Evolutionary conservation across 768 basidiomycete species (phyloP).

Genomic region (Calocybe gangraenosa): DNA sequence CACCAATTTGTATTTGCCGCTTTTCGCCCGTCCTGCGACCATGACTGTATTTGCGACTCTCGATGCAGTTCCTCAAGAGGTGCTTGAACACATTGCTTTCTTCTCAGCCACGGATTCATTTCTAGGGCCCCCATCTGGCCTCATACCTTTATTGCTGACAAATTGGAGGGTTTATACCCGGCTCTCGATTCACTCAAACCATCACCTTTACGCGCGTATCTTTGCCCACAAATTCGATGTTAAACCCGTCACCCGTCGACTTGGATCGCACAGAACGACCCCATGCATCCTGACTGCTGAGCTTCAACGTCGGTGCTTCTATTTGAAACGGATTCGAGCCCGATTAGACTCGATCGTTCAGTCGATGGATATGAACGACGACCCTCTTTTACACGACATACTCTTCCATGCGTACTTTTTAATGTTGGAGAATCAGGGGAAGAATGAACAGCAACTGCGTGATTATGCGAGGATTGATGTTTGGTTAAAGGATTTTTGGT

Average conservation of each 20-base stretch:
- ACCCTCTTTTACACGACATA: slow-evolving; percentile 33
- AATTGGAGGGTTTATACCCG: slow-evolving; percentile 44
- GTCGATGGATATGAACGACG: slow-evolving; percentile 18
- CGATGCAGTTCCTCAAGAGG: slow-evolving; percentile 63
- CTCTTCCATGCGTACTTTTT: slow-evolving; percentile 71
- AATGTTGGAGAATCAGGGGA: slow-evolving; percentile 79
- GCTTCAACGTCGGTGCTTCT: slow-evolving; percentile 55
- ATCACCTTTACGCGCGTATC: slow-evolving; percentile 69
- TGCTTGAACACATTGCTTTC: slow-evolving; percentile 76
- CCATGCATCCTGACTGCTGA: slow-evolving; percentile 54
- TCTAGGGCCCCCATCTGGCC: slow-evolving; percentile 57
- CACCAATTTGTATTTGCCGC: slow-evolving; percentile 5
- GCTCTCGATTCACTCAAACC: slow-evolving; percentile 51
- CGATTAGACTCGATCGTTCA: slow-evolving; percentile 33
- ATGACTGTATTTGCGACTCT: slow-evolving; percentile 30
- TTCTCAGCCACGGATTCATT: slow-evolving; percentile 48
- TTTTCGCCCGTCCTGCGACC: slow-evolving; percentile 11
- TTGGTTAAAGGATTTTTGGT: slow-evolving; percentile 70
- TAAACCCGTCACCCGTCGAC: slow-evolving; percentile 41
- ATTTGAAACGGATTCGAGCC: slow-evolving; percentile 52
- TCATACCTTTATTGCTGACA: slow-evolving; percentile 52
- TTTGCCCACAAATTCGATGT: slow-evolving; percentile 68
- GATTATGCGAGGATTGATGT: slow-evolving; percentile 57
- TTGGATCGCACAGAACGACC: slow-evolving; percentile 36
- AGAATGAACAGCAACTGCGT: slow-evolving; percentile 67